phyloP scores from a whole-genome alignment of 495 filamentous ascomycete genomes.

The Oidiodendron maius region DNA sequence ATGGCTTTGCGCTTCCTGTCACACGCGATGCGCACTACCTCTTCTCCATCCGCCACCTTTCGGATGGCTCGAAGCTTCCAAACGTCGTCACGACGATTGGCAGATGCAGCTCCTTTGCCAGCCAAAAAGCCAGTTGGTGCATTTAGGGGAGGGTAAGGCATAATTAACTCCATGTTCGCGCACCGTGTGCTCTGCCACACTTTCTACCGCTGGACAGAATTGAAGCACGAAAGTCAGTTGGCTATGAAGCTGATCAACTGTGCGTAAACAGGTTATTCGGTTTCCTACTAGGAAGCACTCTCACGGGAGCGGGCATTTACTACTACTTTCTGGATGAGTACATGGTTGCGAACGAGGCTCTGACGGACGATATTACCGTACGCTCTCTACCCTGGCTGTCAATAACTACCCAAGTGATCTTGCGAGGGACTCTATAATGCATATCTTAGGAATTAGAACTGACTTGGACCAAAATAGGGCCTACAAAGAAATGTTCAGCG shows the following conservation, averaged over 20 bases:
- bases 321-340: constrained; percentile 92
- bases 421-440: constrained; percentile 15
- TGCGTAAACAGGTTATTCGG: constrained; percentile 82
- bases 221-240: too few species aligned
- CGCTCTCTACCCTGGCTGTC: constrained; percentile 31
- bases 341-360: constrained; percentile 83
- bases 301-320: constrained; percentile 76
- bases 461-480: constrained; percentile 45
- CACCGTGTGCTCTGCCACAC: too few species aligned
- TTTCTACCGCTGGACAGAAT: too few species aligned
- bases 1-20: constrained; percentile 44
- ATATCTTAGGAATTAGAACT: neutral
- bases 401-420: too few species aligned
- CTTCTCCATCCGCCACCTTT: constrained; percentile 19
- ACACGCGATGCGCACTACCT: constrained; percentile 27
- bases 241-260: too few species aligned
- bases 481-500: constrained; percentile 83
- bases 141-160: constrained; percentile 83
- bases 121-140: constrained; percentile 80
- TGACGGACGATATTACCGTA: constrained; percentile 96
- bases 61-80: constrained; percentile 28
- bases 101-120: constrained; percentile 43
- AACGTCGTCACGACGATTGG: constrained; percentile 38
- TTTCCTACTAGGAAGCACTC: constrained; percentile 80
- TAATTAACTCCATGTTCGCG: neutral